Evolutionary conservation across 495 filamentous ascomycete genomes (phyloP).

Genomic region (Cudoniella acicularis): DNA sequence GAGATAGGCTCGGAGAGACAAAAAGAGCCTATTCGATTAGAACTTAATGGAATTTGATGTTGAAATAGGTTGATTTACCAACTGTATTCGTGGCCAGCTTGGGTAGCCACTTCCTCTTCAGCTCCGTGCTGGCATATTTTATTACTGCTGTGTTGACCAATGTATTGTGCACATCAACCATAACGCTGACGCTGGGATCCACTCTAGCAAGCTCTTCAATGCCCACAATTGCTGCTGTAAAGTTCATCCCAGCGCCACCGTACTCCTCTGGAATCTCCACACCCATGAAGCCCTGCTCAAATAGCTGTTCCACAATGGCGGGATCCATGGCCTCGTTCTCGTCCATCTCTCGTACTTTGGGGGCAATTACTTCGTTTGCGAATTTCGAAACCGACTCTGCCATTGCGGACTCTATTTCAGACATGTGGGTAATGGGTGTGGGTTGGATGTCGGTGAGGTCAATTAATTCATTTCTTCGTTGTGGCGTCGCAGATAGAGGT

Average conservation of each 20-base stretch:
- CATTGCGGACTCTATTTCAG: slow-evolving; percentile 87
- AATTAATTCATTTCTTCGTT: slow-evolving; percentile 49
- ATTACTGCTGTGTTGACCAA: slow-evolving; percentile 91
- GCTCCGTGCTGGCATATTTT: slow-evolving; percentile 71
- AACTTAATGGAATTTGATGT: neutral
- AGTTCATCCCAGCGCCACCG: slow-evolving; percentile 97
- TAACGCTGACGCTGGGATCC: slow-evolving; percentile 89
- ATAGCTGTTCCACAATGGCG: slow-evolving; percentile 80
- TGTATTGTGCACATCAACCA: slow-evolving; percentile 97
- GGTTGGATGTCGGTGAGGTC: slow-evolving; percentile 73
- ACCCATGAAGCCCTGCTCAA: slow-evolving; percentile 97
- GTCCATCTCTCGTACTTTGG: slow-evolving; percentile 96
- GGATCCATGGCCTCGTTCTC: slow-evolving; percentile 95
- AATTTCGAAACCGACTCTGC: slow-evolving; percentile 88
- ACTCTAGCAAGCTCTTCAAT: slow-evolving; percentile 96
- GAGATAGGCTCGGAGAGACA: slow-evolving; percentile 93
- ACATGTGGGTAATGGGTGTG: slow-evolving; percentile 89
- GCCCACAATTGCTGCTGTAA: slow-evolving; percentile 89
- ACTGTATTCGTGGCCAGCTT: slow-evolving; percentile 84
- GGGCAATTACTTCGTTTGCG: slow-evolving; percentile 79
- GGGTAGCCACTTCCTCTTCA: slow-evolving; percentile 83
- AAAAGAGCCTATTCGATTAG: slow-evolving; percentile 65
- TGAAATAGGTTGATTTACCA: slow-evolving; percentile 7
- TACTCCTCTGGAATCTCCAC: slow-evolving; percentile 97
- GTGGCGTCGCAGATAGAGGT: slow-evolving; percentile 67